Evolutionary conservation across 108 stramenopile genomes (phyloP), one percentile per base, ranked within the genome.

Genomic region (Craspedostauros australis): DNA sequence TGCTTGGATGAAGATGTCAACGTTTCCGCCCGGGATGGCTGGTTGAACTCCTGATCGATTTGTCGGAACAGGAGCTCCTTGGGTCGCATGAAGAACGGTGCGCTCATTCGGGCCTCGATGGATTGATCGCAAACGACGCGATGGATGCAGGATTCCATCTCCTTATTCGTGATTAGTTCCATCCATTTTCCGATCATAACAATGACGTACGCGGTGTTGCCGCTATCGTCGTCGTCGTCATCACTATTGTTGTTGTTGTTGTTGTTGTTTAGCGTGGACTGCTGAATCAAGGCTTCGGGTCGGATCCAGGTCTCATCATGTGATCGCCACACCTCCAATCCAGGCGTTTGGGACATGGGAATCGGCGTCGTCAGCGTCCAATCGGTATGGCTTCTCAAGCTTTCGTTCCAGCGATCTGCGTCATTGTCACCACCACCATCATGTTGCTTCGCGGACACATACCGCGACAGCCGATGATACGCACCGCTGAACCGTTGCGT

Each of bases 151-250:
- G 60, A 27, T 26, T 12, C 2, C 7, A 57, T 37, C 3, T 16
- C 29, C 27, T 44, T 43, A 4, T 57, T 56, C n/a, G 55, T 57
- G 12, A 69, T 11, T 29, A 69, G 20, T 28, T 69, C 68, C 6
- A 69, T 46, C 62, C 61, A 62, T 12, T 62, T 63, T 37, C 68
- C 68, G 12, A 54, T 27, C 62, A 69, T 61, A 5, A 69, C 55
- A 18, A 69, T 23, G 4, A 50, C 54, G 36, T 69, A 69, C 8
- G 27, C 31, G 2, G 58, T 36, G 12, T 49, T 39, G 5, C 26
- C 20, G 12, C 23, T 11, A 7, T 47, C 8, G 6, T 54, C 26
- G 34, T 18, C 3, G n/a, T n/a, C n/a, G n/a, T n/a, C n/a, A n/a
- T n/a, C n/a, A n/a, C n/a, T n/a, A n/a, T n/a, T n/a, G n/a, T n/a